Evolutionary conservation across 192 early-diverging fungal genomes (phyloP).

Genomic region (Coemansia sp.): DNA sequence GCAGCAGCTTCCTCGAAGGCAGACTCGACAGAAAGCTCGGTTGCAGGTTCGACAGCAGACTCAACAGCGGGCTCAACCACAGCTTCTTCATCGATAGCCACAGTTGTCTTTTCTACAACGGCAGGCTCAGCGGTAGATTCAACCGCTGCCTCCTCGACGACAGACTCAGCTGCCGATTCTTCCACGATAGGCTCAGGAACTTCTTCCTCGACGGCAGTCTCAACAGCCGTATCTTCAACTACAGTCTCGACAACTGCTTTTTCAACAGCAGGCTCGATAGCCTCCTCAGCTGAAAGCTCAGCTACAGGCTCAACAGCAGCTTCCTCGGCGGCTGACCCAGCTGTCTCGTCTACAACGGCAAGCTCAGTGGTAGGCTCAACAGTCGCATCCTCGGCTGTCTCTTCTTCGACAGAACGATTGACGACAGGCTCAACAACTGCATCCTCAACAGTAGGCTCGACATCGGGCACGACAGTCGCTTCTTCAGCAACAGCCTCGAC

Average conservation of each 20-base stretch:
- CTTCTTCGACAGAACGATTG: no score
- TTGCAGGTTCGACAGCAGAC: no score
- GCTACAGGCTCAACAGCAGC: background rate
- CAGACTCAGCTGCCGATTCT: no score
- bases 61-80: no score
- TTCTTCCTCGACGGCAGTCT: background rate
- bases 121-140: background rate
- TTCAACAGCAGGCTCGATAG: background rate
- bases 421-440: background rate
- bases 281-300: background rate
- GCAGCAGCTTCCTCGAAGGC: no score
- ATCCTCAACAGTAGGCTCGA: no score
- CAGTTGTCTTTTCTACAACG: background rate
- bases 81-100: background rate
- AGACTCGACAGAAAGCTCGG: no score
- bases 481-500: no score
- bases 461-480: no score
- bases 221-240: constrained; percentile 1
- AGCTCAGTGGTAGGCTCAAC: background rate
- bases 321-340: background rate
- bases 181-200: no score
- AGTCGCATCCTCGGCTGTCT: background rate
- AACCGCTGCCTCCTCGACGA: no score
- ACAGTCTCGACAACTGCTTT: background rate
- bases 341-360: background rate